These are phyloP conservation scores for Geosmithia flava DNA, from an alignment of 2,329 filamentous ascomycete genomes.

Conservation along the genomic window DNA sequence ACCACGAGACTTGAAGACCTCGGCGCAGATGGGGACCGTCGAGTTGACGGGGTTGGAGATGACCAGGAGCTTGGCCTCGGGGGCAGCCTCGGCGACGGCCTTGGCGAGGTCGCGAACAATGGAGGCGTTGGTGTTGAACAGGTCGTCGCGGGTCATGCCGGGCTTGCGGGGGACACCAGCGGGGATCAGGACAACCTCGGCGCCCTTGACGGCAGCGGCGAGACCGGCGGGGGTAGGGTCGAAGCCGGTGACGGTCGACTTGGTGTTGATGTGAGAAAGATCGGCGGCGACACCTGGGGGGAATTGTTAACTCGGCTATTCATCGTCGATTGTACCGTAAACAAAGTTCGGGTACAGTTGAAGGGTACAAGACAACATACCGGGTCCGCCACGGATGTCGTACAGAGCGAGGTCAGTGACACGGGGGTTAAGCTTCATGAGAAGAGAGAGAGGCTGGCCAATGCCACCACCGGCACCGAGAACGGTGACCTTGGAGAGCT, in stretches of 20 bases:
- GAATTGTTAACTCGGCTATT: not conserved
- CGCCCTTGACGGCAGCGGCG: conserved; percentile 65
- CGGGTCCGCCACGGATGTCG: conserved; percentile 89
- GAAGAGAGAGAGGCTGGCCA: conserved; percentile 92
- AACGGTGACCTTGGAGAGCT: conserved; percentile 96
- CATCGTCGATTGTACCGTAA: too few species aligned
- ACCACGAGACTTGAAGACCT: conserved; percentile 88
- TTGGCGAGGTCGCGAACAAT: conserved; percentile 98
- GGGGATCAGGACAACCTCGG: conserved; percentile 93
- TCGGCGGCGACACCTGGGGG: conserved; percentile 85
- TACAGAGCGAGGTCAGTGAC: conserved; percentile 93
- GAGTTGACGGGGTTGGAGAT: conserved; percentile 99
- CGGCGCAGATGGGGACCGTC: conserved; percentile 92
- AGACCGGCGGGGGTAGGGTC: conserved; percentile 67
- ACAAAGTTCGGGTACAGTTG: too few species aligned
- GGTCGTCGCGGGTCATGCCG: conserved; percentile 98
- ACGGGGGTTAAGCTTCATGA: conserved; percentile 96
- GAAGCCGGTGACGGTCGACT: conserved; percentile 87
- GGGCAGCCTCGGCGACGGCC: conserved; percentile 76
- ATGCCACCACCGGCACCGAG: conserved; percentile 97
- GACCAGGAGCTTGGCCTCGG: conserved; percentile 90
- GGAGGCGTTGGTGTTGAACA: conserved; percentile 99
- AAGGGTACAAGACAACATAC: conserved; percentile 37
- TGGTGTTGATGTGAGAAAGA: conserved; percentile 98
- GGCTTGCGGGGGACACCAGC: conserved; percentile 98